Evolutionary conservation across 1,139 yeast genomes (phyloP).

Genomic region (Suhomyces coccinellae): DNA sequence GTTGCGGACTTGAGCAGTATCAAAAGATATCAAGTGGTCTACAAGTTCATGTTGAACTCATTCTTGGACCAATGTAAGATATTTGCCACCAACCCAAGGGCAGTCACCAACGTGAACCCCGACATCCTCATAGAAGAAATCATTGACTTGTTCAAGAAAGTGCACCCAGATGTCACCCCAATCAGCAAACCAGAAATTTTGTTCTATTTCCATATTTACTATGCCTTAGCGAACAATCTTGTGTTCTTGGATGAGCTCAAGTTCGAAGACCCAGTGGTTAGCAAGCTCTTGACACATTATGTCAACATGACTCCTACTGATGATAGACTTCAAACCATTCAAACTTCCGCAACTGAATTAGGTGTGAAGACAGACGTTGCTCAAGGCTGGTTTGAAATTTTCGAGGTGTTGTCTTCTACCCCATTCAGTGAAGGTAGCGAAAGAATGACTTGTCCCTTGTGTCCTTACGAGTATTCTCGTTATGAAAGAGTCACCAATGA

Average conservation of each 20-base stretch:
- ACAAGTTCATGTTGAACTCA: conserved; percentile 27
- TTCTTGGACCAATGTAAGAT: conserved; percentile 30
- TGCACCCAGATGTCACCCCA: conserved; percentile 23
- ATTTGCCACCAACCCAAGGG: conserved; percentile 11
- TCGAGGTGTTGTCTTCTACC: conserved; percentile 29
- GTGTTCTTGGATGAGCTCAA: conserved; percentile 33
- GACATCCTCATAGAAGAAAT: conserved; percentile 22
- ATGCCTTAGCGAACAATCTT: conserved; percentile 33
- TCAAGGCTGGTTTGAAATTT: conserved; percentile 34
- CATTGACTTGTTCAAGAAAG: conserved; percentile 22
- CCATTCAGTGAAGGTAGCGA: conserved; percentile 30
- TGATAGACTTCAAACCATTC: conserved; percentile 6
- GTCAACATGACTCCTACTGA: conserved; percentile 13
- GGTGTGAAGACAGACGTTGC: conserved; percentile 14
- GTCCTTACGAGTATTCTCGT: conserved; percentile 32
- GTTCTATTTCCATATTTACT: conserved; percentile 30
- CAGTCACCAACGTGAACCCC: conserved; percentile 20
- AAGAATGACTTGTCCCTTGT: conserved; percentile 29
- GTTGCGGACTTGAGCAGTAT: conserved; percentile 23
- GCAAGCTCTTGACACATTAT: conserved; percentile 24
- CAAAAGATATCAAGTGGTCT: conserved; percentile 21
- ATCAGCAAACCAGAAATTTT: conserved; percentile 31
- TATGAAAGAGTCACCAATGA: conserved; percentile 14
- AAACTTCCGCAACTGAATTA: conserved; percentile 1
- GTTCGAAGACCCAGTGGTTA: conserved; percentile 28